Percentiles rank a stretch among this genome's conserved stretches.
These are phyloP conservation scores for Talaromyces piceae DNA, from an alignment of 2,329 filamentous ascomycete species.

Conservation along the genomic window DNA sequence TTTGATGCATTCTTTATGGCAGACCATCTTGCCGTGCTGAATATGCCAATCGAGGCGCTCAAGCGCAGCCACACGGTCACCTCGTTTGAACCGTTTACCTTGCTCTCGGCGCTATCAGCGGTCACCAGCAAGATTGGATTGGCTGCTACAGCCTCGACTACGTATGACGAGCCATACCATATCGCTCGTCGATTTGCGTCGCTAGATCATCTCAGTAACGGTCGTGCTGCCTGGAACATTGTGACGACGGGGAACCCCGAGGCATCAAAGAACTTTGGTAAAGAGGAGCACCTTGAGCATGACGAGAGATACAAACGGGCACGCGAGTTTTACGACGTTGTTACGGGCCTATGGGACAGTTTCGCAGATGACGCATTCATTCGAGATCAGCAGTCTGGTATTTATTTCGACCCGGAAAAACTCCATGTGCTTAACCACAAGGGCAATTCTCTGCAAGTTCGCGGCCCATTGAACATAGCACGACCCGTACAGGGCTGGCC, in stretches of 20 bases:
- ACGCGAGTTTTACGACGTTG: conserved; percentile 47
- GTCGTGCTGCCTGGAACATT: conserved; percentile 49
- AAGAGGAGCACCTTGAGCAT: conserved; percentile 45
- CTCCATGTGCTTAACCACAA: conserved; percentile 47
- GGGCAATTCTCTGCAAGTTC: conserved; percentile 42
- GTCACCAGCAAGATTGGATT: conserved; percentile 46
- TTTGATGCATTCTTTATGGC: conserved; percentile 54
- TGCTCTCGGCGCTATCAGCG: conserved; percentile 44
- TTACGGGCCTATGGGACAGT: conserved; percentile 48
- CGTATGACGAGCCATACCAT: conserved; percentile 47
- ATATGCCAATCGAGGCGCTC: conserved; percentile 51
- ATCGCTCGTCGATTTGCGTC: conserved; percentile 47
- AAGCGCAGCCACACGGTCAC: conserved; percentile 53
- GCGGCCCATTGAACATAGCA: conserved; percentile 47
- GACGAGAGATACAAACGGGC: conserved; percentile 45
- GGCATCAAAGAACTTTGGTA: conserved; percentile 46
- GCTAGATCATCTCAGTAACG: conserved; percentile 44
- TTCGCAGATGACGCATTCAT: conserved; percentile 51
- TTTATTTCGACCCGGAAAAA: conserved; percentile 46
- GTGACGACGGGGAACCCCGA: conserved; percentile 49
- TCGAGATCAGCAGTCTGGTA: conserved; percentile 41
- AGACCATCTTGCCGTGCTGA: conserved; percentile 48
- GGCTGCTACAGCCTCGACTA: conserved; percentile 47
- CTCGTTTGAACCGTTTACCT: conserved; percentile 50
- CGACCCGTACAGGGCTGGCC: conserved; percentile 49